phyloP scores from a whole-genome alignment of 805 yeast species.

The Alloascoidea africana region DNA sequence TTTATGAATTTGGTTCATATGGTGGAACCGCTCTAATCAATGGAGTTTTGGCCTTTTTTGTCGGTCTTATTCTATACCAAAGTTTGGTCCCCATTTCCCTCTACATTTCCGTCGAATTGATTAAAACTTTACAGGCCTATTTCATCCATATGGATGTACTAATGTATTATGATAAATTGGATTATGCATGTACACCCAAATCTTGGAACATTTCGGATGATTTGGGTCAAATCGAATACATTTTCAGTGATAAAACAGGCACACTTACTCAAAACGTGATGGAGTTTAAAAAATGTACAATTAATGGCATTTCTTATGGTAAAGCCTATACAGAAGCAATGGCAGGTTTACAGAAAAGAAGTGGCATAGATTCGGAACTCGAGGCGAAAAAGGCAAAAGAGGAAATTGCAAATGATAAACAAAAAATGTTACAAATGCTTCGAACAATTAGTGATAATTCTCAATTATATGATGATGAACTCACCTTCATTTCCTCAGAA shows the following conservation, averaged over 20 bases:
- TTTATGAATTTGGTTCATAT: slow-evolving; percentile 53
- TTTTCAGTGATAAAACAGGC: slow-evolving; percentile 77
- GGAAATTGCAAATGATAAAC: slow-evolving; percentile 40
- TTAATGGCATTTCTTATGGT: slow-evolving; percentile 61
- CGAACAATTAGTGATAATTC: slow-evolving; percentile 22
- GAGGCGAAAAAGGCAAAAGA: slow-evolving; percentile 37
- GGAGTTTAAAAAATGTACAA: slow-evolving; percentile 75
- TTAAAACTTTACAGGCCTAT: slow-evolving; percentile 69
- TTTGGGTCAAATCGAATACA: slow-evolving; percentile 73
- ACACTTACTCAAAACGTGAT: slow-evolving; percentile 72
- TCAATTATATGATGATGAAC: slow-evolving; percentile 36
- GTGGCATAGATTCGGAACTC: slow-evolving; percentile 58
- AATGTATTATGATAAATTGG: slow-evolving; percentile 54
- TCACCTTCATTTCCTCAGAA: slow-evolving; percentile 55
- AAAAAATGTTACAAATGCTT: slow-evolving; percentile 37
- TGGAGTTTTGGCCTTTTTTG: slow-evolving; percentile 62
- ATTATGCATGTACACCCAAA: slow-evolving; percentile 74
- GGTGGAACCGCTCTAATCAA: slow-evolving; percentile 45
- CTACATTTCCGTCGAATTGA: slow-evolving; percentile 69
- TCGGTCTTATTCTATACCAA: slow-evolving; percentile 61
- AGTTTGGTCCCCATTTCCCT: slow-evolving; percentile 73
- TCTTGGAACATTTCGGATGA: slow-evolving; percentile 82
- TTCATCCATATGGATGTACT: slow-evolving; percentile 64
- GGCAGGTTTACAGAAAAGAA: slow-evolving; percentile 64
- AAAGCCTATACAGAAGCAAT: slow-evolving; percentile 73